phyloP scores from a whole-genome alignment of 2,329 filamentous ascomycete genomes.

The Diaporthe amygdali region DNA sequence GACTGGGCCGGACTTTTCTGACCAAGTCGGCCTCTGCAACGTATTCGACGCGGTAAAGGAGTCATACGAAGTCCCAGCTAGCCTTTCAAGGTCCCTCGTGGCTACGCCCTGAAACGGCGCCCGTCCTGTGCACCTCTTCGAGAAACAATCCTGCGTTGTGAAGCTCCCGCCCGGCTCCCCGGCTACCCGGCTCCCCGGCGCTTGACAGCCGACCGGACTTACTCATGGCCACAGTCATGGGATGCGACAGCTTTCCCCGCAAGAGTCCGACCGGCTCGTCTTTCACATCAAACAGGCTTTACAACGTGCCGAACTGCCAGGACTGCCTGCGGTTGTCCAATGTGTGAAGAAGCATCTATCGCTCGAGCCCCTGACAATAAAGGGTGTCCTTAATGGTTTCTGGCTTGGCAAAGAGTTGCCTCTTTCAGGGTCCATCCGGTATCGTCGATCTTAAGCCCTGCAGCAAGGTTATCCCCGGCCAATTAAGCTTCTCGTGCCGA shows the following conservation, averaged over 20 bases:
- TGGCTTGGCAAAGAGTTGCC: background rate
- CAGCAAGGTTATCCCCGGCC: background rate
- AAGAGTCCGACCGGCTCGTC: background rate
- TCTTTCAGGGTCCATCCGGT: background rate
- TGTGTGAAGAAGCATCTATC: background rate
- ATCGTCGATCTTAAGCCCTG: background rate
- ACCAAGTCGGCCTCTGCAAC: background rate
- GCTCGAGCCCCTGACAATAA: background rate
- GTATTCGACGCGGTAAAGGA: background rate
- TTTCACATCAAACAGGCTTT: background rate
- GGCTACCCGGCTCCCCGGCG: background rate
- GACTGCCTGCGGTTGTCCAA: background rate
- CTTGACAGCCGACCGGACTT: background rate
- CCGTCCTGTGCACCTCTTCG: background rate
- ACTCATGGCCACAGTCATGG: too few species aligned
- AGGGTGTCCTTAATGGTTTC: background rate
- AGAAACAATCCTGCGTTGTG: background rate
- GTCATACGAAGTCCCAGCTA: background rate
- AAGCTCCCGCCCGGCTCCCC: background rate
- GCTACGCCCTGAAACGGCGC: constrained; percentile 3
- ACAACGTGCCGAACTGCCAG: background rate
- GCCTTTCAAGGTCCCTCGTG: background rate
- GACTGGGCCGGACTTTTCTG: background rate
- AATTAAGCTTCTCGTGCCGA: background rate
- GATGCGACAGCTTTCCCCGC: background rate